A percentile compares a stretch with the other conserved stretches of the same genome.
These are phyloP conservation scores for Russula ochroleuca DNA, from an alignment of 768 basidiomycete genomes.

Conservation along the genomic window DNA sequence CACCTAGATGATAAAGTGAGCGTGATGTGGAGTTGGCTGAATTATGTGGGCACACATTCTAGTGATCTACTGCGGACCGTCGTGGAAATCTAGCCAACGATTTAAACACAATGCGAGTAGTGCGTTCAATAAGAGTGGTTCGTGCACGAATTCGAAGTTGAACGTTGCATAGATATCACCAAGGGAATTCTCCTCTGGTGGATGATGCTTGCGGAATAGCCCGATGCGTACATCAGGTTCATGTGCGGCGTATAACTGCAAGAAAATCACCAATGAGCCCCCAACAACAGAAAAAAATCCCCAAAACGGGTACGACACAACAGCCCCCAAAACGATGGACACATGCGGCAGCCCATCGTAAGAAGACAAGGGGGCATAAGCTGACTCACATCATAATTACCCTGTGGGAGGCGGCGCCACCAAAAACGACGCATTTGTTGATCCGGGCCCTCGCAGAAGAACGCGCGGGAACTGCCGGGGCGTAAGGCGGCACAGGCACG, in stretches of 20 bases:
- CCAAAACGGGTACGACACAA: background rate
- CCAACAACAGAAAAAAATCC: no score
- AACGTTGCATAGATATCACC: slow-evolving; percentile 62
- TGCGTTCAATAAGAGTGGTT: slow-evolving; percentile 55
- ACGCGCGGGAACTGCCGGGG: slow-evolving; percentile 18
- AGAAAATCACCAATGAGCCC: background rate
- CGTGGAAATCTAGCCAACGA: slow-evolving; percentile 62
- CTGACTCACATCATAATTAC: slow-evolving; percentile 16
- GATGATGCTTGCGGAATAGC: slow-evolving; percentile 45
- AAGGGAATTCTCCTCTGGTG: slow-evolving; percentile 50
- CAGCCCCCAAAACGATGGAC: background rate
- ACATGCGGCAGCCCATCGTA: background rate
- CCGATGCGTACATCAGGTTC: slow-evolving; percentile 43
- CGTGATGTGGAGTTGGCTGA: background rate
- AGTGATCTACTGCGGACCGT: slow-evolving; percentile 38
- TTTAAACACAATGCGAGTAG: slow-evolving; percentile 66
- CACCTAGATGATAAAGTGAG: background rate
- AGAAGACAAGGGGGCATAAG: background rate
- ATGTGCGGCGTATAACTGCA: slow-evolving; percentile 14
- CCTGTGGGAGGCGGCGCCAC: slow-evolving; percentile 8
- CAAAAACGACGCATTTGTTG: slow-evolving; percentile 4
- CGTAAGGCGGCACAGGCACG: background rate
- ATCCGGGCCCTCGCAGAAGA: slow-evolving; percentile 18
- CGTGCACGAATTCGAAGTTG: slow-evolving; percentile 59
- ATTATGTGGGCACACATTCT: background rate